phyloP scores from a whole-genome alignment of 345 rosid species.

The Hirschfeldia incana region DNA sequence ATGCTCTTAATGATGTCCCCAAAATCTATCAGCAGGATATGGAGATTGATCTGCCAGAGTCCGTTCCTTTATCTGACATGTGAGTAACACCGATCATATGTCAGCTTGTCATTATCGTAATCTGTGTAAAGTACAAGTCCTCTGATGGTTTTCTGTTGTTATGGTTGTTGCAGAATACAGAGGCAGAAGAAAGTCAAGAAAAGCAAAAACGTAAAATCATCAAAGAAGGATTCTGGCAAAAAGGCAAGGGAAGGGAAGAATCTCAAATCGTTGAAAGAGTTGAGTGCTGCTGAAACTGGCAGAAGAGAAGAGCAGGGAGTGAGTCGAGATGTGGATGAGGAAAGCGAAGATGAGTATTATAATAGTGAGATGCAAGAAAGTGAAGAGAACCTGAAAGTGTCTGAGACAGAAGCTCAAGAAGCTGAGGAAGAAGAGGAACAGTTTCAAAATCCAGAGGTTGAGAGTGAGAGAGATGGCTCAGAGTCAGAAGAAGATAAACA shows the following conservation, averaged over 20 bases:
- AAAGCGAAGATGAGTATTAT: conserved; percentile 13
- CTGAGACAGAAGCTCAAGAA: conserved; percentile 26
- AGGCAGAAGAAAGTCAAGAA: conserved; percentile 22
- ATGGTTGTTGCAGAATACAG: conserved; percentile 39
- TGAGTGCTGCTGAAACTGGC: conserved; percentile 32
- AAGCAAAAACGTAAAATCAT: not conserved
- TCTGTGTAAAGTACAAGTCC: conserved; percentile 16
- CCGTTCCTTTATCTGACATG: conserved; percentile 45
- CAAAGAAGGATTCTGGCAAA: conserved; percentile 1
- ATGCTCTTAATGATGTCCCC: conserved; percentile 13
- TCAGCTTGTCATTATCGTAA: not conserved
- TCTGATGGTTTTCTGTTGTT: not conserved
- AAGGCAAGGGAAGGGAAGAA: conserved; percentile 30
- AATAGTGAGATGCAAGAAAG: conserved; percentile 21
- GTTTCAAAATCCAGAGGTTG: conserved; percentile 18
- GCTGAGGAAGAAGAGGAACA: conserved; percentile 23
- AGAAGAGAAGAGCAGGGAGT: conserved; percentile 33
- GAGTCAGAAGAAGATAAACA: conserved; percentile 25
- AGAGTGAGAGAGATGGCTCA: conserved; percentile 31
- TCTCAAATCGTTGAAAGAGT: conserved; percentile 31
- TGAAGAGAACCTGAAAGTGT: conserved; percentile 4
- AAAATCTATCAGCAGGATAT: conserved; percentile 37
- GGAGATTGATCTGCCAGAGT: conserved; percentile 42
- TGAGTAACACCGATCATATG: conserved; percentile 38
- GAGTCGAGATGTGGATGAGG: conserved; percentile 24